Percentiles rank a stretch among this genome's conserved stretches.
Evolutionary conservation across 2,329 filamentous ascomycete genomes (phyloP).

Genomic region (Penicillium crustosum): DNA sequence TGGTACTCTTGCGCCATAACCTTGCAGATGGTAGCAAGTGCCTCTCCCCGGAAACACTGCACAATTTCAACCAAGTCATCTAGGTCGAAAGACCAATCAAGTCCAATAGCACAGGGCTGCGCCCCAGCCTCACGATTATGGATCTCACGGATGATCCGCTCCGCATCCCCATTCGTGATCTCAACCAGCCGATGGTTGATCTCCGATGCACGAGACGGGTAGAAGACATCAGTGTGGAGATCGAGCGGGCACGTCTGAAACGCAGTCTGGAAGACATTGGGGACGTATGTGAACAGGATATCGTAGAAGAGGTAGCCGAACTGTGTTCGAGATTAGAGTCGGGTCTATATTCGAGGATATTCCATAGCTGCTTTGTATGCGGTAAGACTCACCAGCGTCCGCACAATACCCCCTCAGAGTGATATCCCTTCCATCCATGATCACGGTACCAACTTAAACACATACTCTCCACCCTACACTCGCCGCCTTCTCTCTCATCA

Average conservation of each 20-base stretch:
- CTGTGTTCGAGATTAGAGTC: slow-evolving; percentile 10
- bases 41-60: slow-evolving; percentile 73
- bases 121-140: slow-evolving; percentile 67
- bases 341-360: neutral
- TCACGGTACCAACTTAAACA: slow-evolving; percentile 82
- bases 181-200: slow-evolving; percentile 84
- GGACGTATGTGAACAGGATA: slow-evolving; percentile 86
- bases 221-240: slow-evolving; percentile 90
- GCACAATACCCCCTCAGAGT: slow-evolving; percentile 85
- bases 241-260: slow-evolving; percentile 95
- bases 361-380: neutral
- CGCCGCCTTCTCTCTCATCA: slow-evolving; percentile 67
- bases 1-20: slow-evolving; percentile 95
- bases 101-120: slow-evolving; percentile 81
- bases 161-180: slow-evolving; percentile 79
- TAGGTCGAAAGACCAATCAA: slow-evolving; percentile 85
- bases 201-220: slow-evolving; percentile 77
- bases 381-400: slow-evolving; percentile 62
- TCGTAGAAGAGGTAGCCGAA: slow-evolving; percentile 92
- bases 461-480: slow-evolving; percentile 92
- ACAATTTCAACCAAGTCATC: slow-evolving; percentile 78
- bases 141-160: slow-evolving; percentile 64
- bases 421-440: slow-evolving; percentile 90
- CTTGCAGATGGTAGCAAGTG: slow-evolving; percentile 81
- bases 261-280: slow-evolving; percentile 94